phyloP scores from a whole-genome alignment of 2,329 filamentous ascomycete species.

The Cryphonectria naterciae region DNA sequence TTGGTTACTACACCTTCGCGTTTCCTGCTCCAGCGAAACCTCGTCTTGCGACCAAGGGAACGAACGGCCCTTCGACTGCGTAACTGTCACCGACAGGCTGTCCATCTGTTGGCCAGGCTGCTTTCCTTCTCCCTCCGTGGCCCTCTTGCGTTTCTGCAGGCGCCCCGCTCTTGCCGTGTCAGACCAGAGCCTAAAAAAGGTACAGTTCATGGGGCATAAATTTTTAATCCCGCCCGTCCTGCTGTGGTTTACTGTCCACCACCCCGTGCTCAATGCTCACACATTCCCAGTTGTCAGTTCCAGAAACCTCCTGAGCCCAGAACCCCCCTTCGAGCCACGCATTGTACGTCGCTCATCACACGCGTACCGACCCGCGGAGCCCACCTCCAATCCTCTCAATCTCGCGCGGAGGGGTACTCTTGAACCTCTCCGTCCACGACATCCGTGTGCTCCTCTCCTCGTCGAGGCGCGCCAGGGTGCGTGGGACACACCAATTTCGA shows the following conservation, averaged over 20 bases:
- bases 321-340: conserved; percentile 1
- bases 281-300: background rate
- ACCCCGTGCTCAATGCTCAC: conserved; percentile 20
- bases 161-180: conserved; percentile 17
- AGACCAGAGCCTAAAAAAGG: conserved; percentile 21
- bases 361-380: conserved; percentile 14
- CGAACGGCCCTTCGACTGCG: background rate
- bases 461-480: conserved; percentile 27
- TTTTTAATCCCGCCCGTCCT: conserved; percentile 22
- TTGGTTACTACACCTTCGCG: background rate
- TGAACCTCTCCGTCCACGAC: conserved; percentile 21
- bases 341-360: conserved; percentile 15
- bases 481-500: conserved; percentile 23
- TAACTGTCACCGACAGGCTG: background rate
- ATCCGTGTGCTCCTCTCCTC: conserved; percentile 23
- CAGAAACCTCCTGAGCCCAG: conserved; percentile 2
- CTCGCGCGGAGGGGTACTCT: conserved; percentile 18
- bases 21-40: background rate
- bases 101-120: background rate
- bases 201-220: conserved; percentile 14
- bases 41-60: background rate
- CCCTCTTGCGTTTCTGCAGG: conserved; percentile 11
- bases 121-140: conserved; percentile 1
- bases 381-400: conserved; percentile 4
- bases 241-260: background rate